These are phyloP conservation scores for Aspergillus cejpii DNA, from an alignment of 2,329 filamentous ascomycete species.

Conservation along the genomic window DNA sequence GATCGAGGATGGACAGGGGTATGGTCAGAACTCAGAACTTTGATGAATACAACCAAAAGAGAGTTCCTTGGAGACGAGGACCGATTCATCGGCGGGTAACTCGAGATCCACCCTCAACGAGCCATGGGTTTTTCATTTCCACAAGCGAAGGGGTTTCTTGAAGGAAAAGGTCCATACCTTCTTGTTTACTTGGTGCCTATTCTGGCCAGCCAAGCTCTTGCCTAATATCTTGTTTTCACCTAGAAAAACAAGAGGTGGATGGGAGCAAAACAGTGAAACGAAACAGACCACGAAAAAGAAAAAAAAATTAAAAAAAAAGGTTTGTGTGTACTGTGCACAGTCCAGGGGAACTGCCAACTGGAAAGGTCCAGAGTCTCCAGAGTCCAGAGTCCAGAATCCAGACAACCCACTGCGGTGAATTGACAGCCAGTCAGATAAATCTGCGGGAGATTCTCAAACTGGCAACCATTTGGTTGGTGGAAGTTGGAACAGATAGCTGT, in stretches of 20 bases:
- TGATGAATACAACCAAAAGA: not conserved
- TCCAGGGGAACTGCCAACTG: constrained; percentile 5
- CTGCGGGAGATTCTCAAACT: constrained; percentile 9
- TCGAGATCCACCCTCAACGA: not conserved
- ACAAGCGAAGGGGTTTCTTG: not conserved
- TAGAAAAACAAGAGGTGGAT: constrained; percentile 4
- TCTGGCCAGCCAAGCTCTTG: not conserved
- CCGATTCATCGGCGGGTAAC: not conserved
- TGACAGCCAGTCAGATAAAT: constrained; percentile 15
- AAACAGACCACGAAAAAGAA: constrained; percentile 1
- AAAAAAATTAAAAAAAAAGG: constrained; percentile 7
- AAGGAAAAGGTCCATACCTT: not conserved
- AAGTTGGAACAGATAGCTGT: constrained; percentile 23
- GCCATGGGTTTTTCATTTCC: not conserved
- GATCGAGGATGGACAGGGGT: not conserved
- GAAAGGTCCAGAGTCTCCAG: too few species aligned
- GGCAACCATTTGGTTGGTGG: constrained; percentile 11
- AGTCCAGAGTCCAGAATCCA: too few species aligned
- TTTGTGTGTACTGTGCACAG: not conserved
- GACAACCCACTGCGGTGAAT: constrained; percentile 11
- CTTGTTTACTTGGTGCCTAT: not conserved
- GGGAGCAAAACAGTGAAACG: not conserved
- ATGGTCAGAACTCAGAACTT: not conserved
- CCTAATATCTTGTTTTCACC: not conserved
- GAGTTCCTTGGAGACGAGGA: not conserved